phyloP scores from a whole-genome alignment of 2,329 filamentous ascomycete species.

The Botrytis fabae region DNA sequence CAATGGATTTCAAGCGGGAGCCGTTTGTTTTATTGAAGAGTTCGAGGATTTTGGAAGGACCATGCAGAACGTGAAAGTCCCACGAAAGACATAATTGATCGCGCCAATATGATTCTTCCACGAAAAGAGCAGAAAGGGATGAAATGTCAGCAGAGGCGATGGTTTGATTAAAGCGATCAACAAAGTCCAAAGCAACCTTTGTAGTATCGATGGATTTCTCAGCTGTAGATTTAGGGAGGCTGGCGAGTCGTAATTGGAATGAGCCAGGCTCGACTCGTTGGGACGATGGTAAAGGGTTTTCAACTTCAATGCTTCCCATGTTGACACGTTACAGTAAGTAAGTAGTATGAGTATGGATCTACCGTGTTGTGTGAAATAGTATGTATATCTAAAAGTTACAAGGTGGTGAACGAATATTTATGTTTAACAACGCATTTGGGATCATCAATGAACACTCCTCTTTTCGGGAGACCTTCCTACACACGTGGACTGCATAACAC shows the following conservation, averaged over 20 bases:
- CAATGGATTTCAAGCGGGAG: constrained; percentile 42
- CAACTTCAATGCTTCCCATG: constrained; percentile 31
- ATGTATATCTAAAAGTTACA: neutral
- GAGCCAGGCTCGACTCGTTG: constrained; percentile 36
- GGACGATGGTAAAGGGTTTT: constrained; percentile 24
- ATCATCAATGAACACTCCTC: neutral
- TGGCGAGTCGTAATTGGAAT: constrained; percentile 31
- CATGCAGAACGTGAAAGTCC: constrained; percentile 55
- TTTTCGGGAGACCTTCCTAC: constrained; percentile 8
- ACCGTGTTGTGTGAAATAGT: neutral
- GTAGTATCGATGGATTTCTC: constrained; percentile 26
- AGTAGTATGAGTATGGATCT: neutral
- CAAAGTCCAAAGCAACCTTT: constrained; percentile 26
- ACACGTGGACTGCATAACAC: neutral
- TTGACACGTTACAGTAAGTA: constrained; percentile 12
- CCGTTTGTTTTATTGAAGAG: constrained; percentile 36
- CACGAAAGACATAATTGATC: constrained; percentile 59
- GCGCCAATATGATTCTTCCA: constrained; percentile 55
- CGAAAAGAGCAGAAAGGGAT: constrained; percentile 45
- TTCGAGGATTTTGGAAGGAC: constrained; percentile 41
- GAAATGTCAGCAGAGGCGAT: constrained; percentile 43
- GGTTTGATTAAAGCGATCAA: constrained; percentile 42
- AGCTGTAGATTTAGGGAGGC: constrained; percentile 25
- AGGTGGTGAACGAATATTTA: neutral
- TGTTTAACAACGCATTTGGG: neutral